These are phyloP conservation scores for Ploettnerulaceae sp. DNA, from an alignment of 2,329 filamentous ascomycete genomes.

Conservation along the genomic window DNA sequence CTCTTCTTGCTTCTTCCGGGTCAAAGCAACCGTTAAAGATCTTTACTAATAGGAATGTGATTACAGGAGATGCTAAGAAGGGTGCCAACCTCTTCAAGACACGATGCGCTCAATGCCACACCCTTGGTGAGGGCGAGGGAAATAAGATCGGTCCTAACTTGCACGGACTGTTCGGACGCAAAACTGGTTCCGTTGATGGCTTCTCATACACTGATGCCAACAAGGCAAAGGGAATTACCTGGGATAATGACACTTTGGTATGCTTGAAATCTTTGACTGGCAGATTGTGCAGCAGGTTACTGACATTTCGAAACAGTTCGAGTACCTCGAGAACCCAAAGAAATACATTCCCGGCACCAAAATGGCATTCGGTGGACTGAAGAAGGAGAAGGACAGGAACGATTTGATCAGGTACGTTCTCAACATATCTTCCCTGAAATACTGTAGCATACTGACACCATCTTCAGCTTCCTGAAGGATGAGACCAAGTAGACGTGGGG, in stretches of 20 bases:
- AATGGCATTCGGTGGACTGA: slow-evolving; percentile 99
- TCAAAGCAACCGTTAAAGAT: not conserved
- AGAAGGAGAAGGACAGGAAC: slow-evolving; percentile 99
- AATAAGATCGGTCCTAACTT: slow-evolving; percentile 99
- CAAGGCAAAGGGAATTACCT: slow-evolving; percentile 91
- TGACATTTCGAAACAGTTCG: slow-evolving; percentile 54
- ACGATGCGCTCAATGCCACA: slow-evolving; percentile 98
- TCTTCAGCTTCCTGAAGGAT: slow-evolving; percentile 60
- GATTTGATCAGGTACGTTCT: slow-evolving; percentile 88
- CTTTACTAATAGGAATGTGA: slow-evolving; percentile 31
- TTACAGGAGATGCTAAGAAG: slow-evolving; percentile 84
- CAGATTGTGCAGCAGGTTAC: not conserved
- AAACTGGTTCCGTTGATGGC: slow-evolving; percentile 85
- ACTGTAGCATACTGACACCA: slow-evolving; percentile 19
- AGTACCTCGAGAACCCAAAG: slow-evolving; percentile 99
- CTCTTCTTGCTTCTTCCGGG: slow-evolving; percentile 1
- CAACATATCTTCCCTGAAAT: not conserved
- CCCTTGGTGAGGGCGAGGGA: slow-evolving; percentile 78
- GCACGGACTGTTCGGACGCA: slow-evolving; percentile 95
- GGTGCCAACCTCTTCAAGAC: slow-evolving; percentile 99
- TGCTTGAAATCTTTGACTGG: slow-evolving; percentile 28
- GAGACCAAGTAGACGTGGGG: slow-evolving; percentile 57
- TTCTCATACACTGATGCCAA: slow-evolving; percentile 99
- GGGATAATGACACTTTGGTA: slow-evolving; percentile 83
- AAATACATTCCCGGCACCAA: slow-evolving; percentile 99